Evolutionary conservation across 306 rosid species (phyloP), one percentile per base, ranked within the genome.

Genomic region (Fagus sylvatica): DNA sequence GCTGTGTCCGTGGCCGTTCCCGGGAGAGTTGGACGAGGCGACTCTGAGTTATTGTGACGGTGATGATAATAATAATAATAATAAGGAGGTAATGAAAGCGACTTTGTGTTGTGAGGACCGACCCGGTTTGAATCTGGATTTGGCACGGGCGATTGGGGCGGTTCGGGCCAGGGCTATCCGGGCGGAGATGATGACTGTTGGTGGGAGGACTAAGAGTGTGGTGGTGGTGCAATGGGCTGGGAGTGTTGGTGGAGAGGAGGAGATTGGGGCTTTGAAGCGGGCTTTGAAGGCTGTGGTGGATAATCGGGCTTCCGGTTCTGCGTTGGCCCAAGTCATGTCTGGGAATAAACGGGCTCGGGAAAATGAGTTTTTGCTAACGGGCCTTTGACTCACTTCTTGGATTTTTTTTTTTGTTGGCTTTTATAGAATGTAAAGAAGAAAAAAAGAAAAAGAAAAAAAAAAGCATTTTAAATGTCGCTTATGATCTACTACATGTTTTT

Each of bases 81-180:
- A 43, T 10, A 87, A 76, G 30, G 71, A 57, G 81, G 59, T 83
- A 30, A 41, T 90, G 81, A 92, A 84, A 70, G 94, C 87, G 61
- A 92, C 87, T 15, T 48, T 94, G 41, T 89, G 98, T 84, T 94
- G 98, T 72, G 91, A 90, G 78, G 98, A 94, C 72, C 87, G 97
- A 28, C 85, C 90, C 10, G 82, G 91, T 17, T 73, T 94, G 84
- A 90, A 82, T 94, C 81, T 85, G 74, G 98, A 94, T 19, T 43
- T 94, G 71, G 66, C 51, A 1, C 68, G 54, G 66, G 98, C 93
- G 0, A 86, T 92, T n/a, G 72, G 85, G 65, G 87, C 91, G 42
- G 96, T 81, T 19, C 84, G 78, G 60, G 96, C 82, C 0, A 88
- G 65, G 73, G 82, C 76, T 30, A 86, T 94, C 10, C 85, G 89